phyloP scores from a whole-genome alignment of 1,284 basidiomycete species.

The Gymnopus androsaceus region DNA sequence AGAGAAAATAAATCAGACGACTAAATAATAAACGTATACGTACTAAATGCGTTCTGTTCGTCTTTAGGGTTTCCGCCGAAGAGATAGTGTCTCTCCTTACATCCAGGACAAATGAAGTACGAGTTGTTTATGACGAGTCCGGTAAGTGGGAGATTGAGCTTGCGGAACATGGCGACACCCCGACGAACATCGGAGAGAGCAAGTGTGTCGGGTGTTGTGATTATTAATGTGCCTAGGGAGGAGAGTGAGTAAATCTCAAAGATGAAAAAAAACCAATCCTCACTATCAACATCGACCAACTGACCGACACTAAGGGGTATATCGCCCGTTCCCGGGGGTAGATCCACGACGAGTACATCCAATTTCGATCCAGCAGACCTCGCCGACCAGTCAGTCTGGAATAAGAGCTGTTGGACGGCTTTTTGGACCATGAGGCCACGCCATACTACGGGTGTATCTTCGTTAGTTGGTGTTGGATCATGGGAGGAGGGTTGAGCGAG shows the following conservation, averaged over 20 bases:
- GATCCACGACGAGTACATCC: slow-evolving; percentile 91
- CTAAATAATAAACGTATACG: too few relatives aligned
- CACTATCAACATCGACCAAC: slow-evolving; percentile 85
- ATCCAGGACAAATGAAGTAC: slow-evolving; percentile 84
- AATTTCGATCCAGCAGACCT: slow-evolving; percentile 43
- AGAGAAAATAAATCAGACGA: too few relatives aligned
- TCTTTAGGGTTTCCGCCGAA: slow-evolving; percentile 42
- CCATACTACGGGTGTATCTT: slow-evolving; percentile 89
- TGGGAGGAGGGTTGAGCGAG: slow-evolving; percentile 37
- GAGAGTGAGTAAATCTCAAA: background rate
- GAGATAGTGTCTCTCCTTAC: slow-evolving; percentile 70
- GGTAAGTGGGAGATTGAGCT: slow-evolving; percentile 85
- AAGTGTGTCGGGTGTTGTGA: slow-evolving; percentile 96
- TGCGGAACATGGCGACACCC: slow-evolving; percentile 92
- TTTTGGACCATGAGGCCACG: slow-evolving; percentile 99
- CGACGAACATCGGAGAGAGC: slow-evolving; percentile 91
- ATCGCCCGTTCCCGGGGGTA: slow-evolving; percentile 98
- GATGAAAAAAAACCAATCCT: slow-evolving; percentile 19
- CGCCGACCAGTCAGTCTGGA: slow-evolving; percentile 91
- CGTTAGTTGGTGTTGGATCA: slow-evolving; percentile 17
- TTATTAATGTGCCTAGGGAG: slow-evolving; percentile 78
- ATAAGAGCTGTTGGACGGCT: slow-evolving; percentile 94
- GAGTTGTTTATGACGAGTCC: slow-evolving; percentile 92
- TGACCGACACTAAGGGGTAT: slow-evolving; percentile 93
- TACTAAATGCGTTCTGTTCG: background rate